Evolutionary conservation across 306 rosid genomes (phyloP), one percentile per base, ranked within the genome.

Genomic region (Prinsepia uniflora): DNA sequence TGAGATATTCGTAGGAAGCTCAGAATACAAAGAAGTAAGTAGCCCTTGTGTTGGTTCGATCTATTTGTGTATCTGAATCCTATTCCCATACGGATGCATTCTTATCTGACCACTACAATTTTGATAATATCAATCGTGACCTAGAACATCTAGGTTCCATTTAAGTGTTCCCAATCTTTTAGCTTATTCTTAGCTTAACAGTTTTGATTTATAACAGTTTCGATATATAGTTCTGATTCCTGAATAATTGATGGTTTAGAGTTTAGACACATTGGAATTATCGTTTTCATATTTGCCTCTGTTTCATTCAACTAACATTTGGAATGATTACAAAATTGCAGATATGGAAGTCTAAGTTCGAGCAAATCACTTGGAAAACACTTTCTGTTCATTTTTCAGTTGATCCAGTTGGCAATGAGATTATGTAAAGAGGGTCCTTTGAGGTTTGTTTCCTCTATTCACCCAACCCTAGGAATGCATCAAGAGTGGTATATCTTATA

Each of bases 391-490:
- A 85, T 81, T 87, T 85, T 82, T 77, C 84, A 40, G 90, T 90
- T 70, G 94, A 90, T 78, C 98, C 97, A 12, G 87, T 90, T 63
- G 95, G 98, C 70, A 93, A 90, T 70, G 96, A 90, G 87, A 79
- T 90, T 65, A 93, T 93, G 97, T 90, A 90, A 85, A 22, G 60
- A 72, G 78, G 75, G 74, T 58, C 22, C 43, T 65, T 74, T 44
- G 22, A 64, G 86, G 96, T 85, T 67, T 69, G 90, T 73, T 76
- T 40, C 43, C 78, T 63, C 65, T 57, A 7, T 55, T 73, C 56
- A 65, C 67, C 55, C 39, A 40, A 41, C 56, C 60, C 68, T 17
- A 17, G 30, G 68, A 72, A 17, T 52, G 17, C 56, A 8, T 60
- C 57, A 61, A 72, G 44, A 10, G 54, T 18, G 60, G 18, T 50